Evolutionary conservation across 2,329 filamentous ascomycete genomes (phyloP), one percentile per base, ranked within the genome.

Genomic region (Madurella mycetomatis): DNA sequence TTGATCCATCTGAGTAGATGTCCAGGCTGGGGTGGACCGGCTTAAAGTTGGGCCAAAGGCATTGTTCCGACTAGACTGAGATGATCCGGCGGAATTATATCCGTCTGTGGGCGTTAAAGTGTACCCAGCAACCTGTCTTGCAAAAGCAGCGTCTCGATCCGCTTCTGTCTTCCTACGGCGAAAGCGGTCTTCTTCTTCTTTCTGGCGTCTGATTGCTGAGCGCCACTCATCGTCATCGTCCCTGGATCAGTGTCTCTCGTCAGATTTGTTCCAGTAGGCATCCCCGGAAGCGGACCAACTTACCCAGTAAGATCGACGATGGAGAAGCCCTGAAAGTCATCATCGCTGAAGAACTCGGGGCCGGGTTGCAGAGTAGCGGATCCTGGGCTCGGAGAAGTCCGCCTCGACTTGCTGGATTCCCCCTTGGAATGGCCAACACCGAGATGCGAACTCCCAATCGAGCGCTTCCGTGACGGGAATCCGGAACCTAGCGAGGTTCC

Each of bases 131-230:
- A 59, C 43, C n/a, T 53, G 49, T 25, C 48, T 51, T n/a, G 66
- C 57, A 12, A 61, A 40, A 11, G 50, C 40, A 49, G 62, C 56
- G 58, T 72, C 72, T 13, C 66, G 59, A 47, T 69, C 70, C 32
- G 67, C 66, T 39, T 67, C 69, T 50, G 67, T 62, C 40, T 68
- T 69, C 49, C 68, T 67, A 25, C 74, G 72, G 49, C 72, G 60
- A 9, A 66, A 60, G 42, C 75, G 60, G 34, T 72, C 62, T 50
- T 72, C 69, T 62, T 72, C 70, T 39, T 71, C 67, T 57, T 69
- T 70, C 30, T 60, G 52, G 12, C 47, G 40, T 16, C 62, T 64
- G 18, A 69, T 54, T 32, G 60, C 53, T 31, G 59, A 53, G 8
- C 48, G 59, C 50, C 52, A 58, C 37, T 34, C 51, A 9, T 62